These are phyloP conservation scores for Lolium multiflorum DNA, from an alignment of 176 grass and related monocot genomes.

Conservation along the genomic window DNA sequence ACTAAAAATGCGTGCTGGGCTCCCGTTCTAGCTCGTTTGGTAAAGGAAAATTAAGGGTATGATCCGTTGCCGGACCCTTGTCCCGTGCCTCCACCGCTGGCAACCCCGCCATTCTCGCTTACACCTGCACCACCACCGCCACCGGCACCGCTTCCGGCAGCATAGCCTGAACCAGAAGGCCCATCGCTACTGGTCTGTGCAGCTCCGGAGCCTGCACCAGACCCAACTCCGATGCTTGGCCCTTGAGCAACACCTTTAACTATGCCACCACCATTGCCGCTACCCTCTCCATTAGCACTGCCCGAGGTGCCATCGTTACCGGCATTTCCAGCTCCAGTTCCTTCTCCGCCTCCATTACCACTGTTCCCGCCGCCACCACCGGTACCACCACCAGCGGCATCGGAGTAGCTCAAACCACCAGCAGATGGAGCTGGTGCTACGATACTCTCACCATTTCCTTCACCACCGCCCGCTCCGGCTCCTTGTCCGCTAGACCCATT, in stretches of 20 bases:
- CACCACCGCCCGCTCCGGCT: constrained; percentile 12
- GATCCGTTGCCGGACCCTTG: constrained; percentile 33
- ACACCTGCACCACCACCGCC: background rate
- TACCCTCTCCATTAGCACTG: background rate
- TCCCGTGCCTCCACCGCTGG: constrained; percentile 23
- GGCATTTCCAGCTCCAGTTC: background rate
- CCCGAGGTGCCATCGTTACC: background rate
- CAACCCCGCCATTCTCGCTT: constrained; percentile 13
- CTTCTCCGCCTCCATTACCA: background rate
- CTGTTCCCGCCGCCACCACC: background rate
- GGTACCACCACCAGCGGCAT: background rate
- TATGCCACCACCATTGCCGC: background rate
- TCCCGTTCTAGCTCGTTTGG: background rate
- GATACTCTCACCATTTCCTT: constrained; percentile 45
- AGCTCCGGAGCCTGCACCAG: constrained; percentile 2
- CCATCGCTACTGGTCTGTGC: constrained; percentile 27
- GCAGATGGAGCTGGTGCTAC: background rate
- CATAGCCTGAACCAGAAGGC: constrained; percentile 1
- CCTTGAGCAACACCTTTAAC: background rate
- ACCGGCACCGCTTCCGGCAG: constrained; percentile 10
- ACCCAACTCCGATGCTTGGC: constrained; percentile 36
- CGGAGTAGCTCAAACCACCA: background rate
- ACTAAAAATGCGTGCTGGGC: background rate
- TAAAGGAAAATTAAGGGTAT: background rate
- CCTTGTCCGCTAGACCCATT: constrained; percentile 29